phyloP scores from a whole-genome alignment of 2,329 filamentous ascomycete species.

The Paecilomyces fulvus region DNA sequence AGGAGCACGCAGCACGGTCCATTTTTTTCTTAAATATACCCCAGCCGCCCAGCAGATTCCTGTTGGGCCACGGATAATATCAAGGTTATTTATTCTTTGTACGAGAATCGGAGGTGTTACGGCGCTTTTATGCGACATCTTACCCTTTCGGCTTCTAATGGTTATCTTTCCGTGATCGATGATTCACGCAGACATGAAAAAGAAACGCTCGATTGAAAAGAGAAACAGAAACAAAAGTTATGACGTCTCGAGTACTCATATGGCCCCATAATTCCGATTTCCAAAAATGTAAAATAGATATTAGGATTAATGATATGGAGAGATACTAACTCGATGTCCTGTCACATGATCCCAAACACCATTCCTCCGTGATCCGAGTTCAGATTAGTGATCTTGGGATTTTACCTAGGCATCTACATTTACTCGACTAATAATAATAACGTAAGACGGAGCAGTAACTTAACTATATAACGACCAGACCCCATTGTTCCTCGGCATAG shows the following conservation, averaged over 20 bases:
- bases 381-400: too few relatives aligned
- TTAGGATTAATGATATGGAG: too few relatives aligned
- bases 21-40: background rate
- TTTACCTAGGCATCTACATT: background rate
- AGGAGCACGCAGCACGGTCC: background rate
- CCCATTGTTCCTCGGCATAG: background rate
- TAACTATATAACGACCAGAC: background rate
- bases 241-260: background rate
- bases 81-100: background rate
- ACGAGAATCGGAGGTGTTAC: background rate
- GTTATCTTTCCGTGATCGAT: background rate
- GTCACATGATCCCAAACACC: too few relatives aligned
- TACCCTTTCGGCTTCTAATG: background rate
- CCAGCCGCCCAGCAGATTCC: background rate
- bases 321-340: too few relatives aligned
- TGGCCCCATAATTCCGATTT: background rate
- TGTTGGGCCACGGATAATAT: background rate
- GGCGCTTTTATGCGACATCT: background rate
- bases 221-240: background rate
- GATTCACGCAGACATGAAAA: background rate
- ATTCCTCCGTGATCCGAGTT: too few relatives aligned
- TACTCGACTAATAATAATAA: background rate
- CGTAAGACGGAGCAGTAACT: background rate
- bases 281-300: background rate
- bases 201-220: background rate